Evolutionary conservation across 352 stramenopile genomes (phyloP).

Genomic region (Blastocystis sp.): DNA sequence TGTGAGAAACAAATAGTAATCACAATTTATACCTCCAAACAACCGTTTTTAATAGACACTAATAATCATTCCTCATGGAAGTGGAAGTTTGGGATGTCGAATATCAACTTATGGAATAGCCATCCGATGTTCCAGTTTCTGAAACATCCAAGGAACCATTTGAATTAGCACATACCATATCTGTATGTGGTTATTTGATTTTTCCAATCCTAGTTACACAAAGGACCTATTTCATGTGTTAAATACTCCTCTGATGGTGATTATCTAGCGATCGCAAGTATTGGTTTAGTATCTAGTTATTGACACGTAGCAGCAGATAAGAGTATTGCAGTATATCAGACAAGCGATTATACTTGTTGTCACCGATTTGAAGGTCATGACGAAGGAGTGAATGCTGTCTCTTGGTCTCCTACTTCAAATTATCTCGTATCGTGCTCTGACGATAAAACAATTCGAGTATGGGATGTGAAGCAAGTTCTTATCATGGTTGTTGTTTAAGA

Average conservation of each 20-base stretch:
- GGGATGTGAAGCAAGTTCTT: slow-evolving; percentile 20
- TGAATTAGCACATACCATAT: not conserved
- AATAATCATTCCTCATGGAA: slow-evolving; percentile 3
- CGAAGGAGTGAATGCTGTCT: slow-evolving; percentile 44
- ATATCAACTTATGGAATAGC: not conserved
- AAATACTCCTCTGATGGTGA: not conserved
- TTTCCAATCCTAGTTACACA: not conserved
- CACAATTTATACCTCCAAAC: no score
- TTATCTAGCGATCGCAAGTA: slow-evolving; percentile 37
- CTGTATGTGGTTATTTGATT: not conserved
- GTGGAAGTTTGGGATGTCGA: not conserved
- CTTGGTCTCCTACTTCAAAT: slow-evolving; percentile 13
- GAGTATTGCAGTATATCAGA: slow-evolving; percentile 4
- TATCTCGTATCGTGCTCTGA: slow-evolving; percentile 60
- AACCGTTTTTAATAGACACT: no score
- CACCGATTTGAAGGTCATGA: slow-evolving; percentile 56
- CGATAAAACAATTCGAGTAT: slow-evolving; percentile 59
- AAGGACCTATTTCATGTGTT: slow-evolving; percentile 37
- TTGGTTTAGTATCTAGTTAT: not conserved
- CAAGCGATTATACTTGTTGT: not conserved
- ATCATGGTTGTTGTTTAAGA: not conserved
- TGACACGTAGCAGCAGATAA: slow-evolving; percentile 23
- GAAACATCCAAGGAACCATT: not conserved
- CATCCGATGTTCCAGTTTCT: not conserved
- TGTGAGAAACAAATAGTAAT: not conserved